Evolutionary conservation across 257 asterid genomes (phyloP).

Genomic region (Phtheirospermum japonicum): DNA sequence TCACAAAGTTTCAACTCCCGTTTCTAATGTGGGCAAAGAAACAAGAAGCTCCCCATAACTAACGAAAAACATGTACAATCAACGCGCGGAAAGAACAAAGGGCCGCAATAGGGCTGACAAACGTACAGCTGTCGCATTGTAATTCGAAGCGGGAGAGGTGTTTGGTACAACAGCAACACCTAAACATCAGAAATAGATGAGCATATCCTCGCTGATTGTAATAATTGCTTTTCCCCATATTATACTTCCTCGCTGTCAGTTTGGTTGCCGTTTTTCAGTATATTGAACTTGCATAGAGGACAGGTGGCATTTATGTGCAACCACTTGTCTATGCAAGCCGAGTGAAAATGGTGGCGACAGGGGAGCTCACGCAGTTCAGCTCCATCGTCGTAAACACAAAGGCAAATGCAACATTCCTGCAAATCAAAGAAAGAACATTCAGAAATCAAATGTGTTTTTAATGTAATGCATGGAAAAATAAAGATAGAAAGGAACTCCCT

Average conservation of each 20-base stretch:
- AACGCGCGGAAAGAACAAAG: background rate
- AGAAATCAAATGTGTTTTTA: background rate
- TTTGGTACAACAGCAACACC: slow-evolving; percentile 12
- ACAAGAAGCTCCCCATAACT: background rate
- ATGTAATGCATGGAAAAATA: background rate
- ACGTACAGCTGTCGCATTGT: background rate
- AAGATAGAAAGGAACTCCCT: background rate
- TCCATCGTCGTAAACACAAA: slow-evolving; percentile 84
- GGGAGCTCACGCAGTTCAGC: slow-evolving; percentile 92
- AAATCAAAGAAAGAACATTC: background rate
- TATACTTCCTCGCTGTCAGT: slow-evolving; percentile 74
- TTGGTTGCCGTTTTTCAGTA: slow-evolving; percentile 65
- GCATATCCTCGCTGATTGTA: slow-evolving; percentile 10
- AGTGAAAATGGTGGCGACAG: slow-evolving; percentile 91
- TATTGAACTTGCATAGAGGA: slow-evolving; percentile 92
- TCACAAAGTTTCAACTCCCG: background rate
- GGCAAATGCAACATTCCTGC: slow-evolving; percentile 98
- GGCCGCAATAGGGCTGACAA: background rate
- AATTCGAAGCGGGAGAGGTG: background rate
- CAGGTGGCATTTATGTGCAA: slow-evolving; percentile 89
- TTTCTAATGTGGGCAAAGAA: background rate
- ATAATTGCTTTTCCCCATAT: background rate
- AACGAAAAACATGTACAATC: background rate
- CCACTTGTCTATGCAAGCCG: slow-evolving; percentile 94
- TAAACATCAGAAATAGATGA: slow-evolving; percentile 11